Percentiles rank a stretch among this genome's conserved stretches.
These are phyloP conservation scores for Russula ochroleuca DNA, from an alignment of 768 basidiomycete species.

Conservation along the genomic window DNA sequence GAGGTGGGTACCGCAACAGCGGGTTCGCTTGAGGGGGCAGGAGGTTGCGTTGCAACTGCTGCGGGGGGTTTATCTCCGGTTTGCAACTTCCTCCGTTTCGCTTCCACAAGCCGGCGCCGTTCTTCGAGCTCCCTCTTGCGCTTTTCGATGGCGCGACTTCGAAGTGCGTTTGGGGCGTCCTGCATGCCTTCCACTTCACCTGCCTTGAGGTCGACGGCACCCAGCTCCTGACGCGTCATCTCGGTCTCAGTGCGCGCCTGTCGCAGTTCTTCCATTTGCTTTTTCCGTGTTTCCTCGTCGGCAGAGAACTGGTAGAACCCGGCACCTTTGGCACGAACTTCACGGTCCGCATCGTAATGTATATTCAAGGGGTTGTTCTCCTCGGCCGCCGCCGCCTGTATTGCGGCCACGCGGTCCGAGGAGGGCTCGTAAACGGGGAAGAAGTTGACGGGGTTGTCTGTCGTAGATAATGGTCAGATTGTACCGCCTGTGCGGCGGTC, in stretches of 20 bases:
- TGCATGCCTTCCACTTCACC: conserved; percentile 80
- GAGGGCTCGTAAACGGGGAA: conserved; percentile 89
- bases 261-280: conserved; percentile 81
- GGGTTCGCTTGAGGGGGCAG: conserved; percentile 15
- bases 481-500: background rate
- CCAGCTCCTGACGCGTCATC: conserved; percentile 51
- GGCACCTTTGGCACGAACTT: conserved; percentile 86
- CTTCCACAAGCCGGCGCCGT: conserved; percentile 53
- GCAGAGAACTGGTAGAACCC: conserved; percentile 88
- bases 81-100: conserved; percentile 58
- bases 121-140: conserved; percentile 72
- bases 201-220: conserved; percentile 55
- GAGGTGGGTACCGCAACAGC: background rate
- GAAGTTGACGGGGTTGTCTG: conserved; percentile 77
- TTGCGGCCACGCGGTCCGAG: conserved; percentile 69
- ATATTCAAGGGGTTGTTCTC: conserved; percentile 62
- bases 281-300: conserved; percentile 72
- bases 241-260: conserved; percentile 67
- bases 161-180: conserved; percentile 33
- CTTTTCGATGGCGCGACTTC: conserved; percentile 65
- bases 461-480: background rate
- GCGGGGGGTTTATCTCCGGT: conserved; percentile 14
- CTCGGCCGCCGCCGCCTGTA: conserved; percentile 66
- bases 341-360: conserved; percentile 79
- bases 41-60: conserved; percentile 15